Conservation (phyloP, 1,284 basidiomycete genomes). For the Cryptococcus deneoformans region DNA sequence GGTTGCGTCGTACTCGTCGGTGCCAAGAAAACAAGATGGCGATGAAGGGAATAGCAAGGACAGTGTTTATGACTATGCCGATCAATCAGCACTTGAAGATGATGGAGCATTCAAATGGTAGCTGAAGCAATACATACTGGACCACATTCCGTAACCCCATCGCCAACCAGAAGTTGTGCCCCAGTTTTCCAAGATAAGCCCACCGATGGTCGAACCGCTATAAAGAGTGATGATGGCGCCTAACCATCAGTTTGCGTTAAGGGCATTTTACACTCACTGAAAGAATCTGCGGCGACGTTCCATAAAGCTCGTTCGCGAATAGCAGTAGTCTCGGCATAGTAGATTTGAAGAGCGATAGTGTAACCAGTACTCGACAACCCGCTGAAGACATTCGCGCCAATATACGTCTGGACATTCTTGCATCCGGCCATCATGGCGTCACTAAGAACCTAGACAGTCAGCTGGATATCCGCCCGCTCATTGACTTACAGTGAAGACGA, state of each 20-base stretch:
- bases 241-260: background rate
- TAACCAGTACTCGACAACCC: constrained; percentile 4
- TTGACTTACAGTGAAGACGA: no score
- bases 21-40: constrained; percentile 6
- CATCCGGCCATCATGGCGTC: constrained; percentile 9
- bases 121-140: no score
- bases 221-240: constrained; percentile 8
- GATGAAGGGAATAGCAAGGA: constrained; percentile 7
- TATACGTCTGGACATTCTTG: constrained; percentile 10
- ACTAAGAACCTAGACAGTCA: constrained; percentile 1
- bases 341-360: constrained; percentile 8
- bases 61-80: constrained; percentile 5
- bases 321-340: constrained; percentile 8
- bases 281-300: constrained; percentile 9
- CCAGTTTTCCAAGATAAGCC: no score
- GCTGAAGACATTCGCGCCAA: constrained; percentile 9
- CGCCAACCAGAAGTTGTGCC: no score
- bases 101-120: no score
- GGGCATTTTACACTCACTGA: constrained; percentile 2
- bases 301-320: constrained; percentile 7
- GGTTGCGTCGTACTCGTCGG: background rate
- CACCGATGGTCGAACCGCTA: background rate
- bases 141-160: no score
- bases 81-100: background rate
- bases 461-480: background rate